phyloP scores from a whole-genome alignment of 2,329 filamentous ascomycete species.

The Fulvia fulva region DNA sequence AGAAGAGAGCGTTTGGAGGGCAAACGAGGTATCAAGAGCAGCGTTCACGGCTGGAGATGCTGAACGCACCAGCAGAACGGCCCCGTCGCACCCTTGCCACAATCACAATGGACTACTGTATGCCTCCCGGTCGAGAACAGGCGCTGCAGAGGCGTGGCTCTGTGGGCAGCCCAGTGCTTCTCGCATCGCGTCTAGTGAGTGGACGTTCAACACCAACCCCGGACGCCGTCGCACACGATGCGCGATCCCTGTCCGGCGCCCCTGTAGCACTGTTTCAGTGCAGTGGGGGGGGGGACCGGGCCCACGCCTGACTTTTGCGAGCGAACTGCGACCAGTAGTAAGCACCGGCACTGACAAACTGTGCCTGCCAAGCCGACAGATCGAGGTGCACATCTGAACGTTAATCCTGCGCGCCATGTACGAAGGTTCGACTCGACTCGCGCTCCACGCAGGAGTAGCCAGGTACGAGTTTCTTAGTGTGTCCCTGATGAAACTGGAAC shows the following conservation, averaged over 20 bases:
- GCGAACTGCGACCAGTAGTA: too few species aligned
- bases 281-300: not conserved
- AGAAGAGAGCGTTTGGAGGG: not conserved
- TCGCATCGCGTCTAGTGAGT: not conserved
- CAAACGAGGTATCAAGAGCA: not conserved
- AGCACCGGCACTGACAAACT: not conserved
- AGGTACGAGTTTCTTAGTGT: not conserved
- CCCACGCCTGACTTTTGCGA: not conserved
- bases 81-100: not conserved
- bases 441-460: slow-evolving; percentile 2
- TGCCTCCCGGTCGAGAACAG: not conserved
- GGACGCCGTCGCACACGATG: not conserved
- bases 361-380: slow-evolving; percentile 6
- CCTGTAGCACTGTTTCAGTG: slow-evolving; percentile 1
- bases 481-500: not conserved
- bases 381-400: not conserved
- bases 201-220: not conserved
- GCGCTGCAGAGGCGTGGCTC: not conserved
- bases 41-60: not conserved
- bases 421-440: not conserved
- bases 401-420: not conserved
- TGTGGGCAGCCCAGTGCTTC: too few species aligned
- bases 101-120: not conserved
- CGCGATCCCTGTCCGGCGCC: not conserved
- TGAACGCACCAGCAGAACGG: not conserved